A percentile compares a stretch with the other conserved stretches of the same genome.
phyloP scores from a whole-genome alignment of 352 stramenopile genomes.

The Phytophthora brassicae region DNA sequence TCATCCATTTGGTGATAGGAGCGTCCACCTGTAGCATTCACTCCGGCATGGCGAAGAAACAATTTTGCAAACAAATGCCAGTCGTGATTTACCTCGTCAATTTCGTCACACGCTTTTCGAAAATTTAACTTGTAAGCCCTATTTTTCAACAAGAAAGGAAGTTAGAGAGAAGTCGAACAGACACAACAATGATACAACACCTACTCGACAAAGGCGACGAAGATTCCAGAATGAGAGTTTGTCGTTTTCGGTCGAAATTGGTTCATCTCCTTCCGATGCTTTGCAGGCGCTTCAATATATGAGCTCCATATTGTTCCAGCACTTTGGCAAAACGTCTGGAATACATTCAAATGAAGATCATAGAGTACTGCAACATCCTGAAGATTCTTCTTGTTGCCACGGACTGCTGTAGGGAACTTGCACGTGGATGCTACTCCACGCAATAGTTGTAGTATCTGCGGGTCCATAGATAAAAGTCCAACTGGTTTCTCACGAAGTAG shows the following conservation, averaged over 20 bases:
- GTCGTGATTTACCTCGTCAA: constrained; percentile 50
- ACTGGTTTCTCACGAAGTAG: constrained; percentile 43
- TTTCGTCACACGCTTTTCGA: constrained; percentile 43
- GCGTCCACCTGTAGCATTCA: constrained; percentile 12
- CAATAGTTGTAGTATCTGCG: constrained; percentile 48
- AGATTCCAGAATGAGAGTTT: constrained; percentile 59
- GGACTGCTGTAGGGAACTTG: constrained; percentile 40
- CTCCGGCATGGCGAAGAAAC: constrained; percentile 45
- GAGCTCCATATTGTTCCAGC: constrained; percentile 42
- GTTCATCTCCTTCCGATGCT: constrained; percentile 28
- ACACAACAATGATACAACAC: constrained; percentile 12
- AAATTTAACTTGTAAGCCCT: constrained; percentile 81
- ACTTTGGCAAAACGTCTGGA: constrained; percentile 61
- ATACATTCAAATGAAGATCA: constrained; percentile 67
- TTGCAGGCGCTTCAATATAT: constrained; percentile 20
- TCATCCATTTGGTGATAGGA: constrained; percentile 54
- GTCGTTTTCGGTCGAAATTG: constrained; percentile 60
- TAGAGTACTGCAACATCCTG: constrained; percentile 41
- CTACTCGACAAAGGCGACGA: constrained; percentile 68
- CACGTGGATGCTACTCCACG: constrained; percentile 36
- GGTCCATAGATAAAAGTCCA: constrained; percentile 56
- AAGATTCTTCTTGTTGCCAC: constrained; percentile 17
- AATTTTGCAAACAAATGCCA: constrained; percentile 57
- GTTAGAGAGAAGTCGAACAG: neutral
- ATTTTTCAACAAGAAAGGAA: neutral